Conservation (phyloP, 2,329 filamentous ascomycete genomes). For the Diplocarpon mali region DNA sequence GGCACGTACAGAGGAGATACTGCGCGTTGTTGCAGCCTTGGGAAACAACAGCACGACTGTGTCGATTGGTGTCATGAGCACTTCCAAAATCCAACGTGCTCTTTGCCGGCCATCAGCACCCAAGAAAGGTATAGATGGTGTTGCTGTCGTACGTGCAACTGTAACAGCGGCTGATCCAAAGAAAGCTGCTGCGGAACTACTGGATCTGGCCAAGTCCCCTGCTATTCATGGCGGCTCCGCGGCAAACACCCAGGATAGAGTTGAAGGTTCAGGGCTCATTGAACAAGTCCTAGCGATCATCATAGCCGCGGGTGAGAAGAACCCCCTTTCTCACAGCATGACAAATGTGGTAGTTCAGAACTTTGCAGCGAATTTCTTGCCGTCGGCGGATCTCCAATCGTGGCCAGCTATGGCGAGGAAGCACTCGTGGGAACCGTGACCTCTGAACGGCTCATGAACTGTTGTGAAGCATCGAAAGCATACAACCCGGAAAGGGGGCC, state of each 20-base stretch:
- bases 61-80: constrained; percentile 82
- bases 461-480: constrained; percentile 60
- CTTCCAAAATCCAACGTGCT: constrained; percentile 61
- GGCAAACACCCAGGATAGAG: constrained; percentile 10
- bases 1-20: constrained; percentile 55
- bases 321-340: constrained; percentile 88
- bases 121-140: constrained; percentile 58
- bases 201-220: constrained; percentile 37
- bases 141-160: constrained; percentile 85
- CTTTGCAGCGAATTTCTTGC: constrained; percentile 80
- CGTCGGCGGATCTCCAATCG: constrained; percentile 82
- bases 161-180: constrained; percentile 60
- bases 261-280: constrained; percentile 19
- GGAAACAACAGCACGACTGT: constrained; percentile 48
- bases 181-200: constrained; percentile 48
- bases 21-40: constrained; percentile 41
- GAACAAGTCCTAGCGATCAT: constrained; percentile 35
- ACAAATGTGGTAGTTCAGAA: constrained; percentile 95
- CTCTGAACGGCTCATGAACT: constrained; percentile 59
- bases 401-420: constrained; percentile 81
- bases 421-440: constrained; percentile 84
- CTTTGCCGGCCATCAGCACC: constrained; percentile 52
- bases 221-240: constrained; percentile 17
- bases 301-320: constrained; percentile 45
- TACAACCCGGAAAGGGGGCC: constrained; percentile 72